Conservation (phyloP, 257 asterid species). For the Linaria vulgaris region DNA sequence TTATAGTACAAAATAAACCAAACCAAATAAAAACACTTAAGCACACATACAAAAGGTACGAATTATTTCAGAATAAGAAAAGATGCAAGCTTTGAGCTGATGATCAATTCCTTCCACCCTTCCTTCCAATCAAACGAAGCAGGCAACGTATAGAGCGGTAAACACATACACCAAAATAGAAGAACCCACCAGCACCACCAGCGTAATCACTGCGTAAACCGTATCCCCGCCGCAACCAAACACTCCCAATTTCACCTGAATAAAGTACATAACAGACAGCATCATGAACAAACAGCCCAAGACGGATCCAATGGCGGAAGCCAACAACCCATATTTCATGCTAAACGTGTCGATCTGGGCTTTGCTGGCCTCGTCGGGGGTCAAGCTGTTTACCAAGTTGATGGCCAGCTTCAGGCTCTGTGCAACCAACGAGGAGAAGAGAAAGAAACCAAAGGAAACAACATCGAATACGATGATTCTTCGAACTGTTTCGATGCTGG, state of each 20-base stretch:
- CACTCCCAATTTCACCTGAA: slow-evolving; percentile 30
- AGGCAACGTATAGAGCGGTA: slow-evolving; percentile 22
- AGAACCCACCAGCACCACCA: slow-evolving; percentile 13
- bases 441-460: slow-evolving; percentile 37
- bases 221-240: slow-evolving; percentile 24
- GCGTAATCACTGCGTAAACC: slow-evolving; percentile 10
- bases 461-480: slow-evolving; percentile 32
- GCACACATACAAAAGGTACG: no score
- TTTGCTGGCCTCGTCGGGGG: slow-evolving; percentile 17
- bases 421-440: slow-evolving; percentile 39
- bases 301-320: slow-evolving; percentile 30
- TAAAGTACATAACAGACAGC: slow-evolving; percentile 28
- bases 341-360: slow-evolving; percentile 25
- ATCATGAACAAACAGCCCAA: slow-evolving; percentile 28
- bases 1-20: no score
- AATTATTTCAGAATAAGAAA: no score
- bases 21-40: no score
- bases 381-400: slow-evolving; percentile 28
- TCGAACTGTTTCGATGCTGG: slow-evolving; percentile 19
- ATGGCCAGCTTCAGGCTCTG: slow-evolving; percentile 34
- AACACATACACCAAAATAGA: slow-evolving; percentile 23
- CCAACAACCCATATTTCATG: slow-evolving; percentile 21
- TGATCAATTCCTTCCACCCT: no score
- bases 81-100: no score
- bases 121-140: slow-evolving; percentile 3